A percentile compares a stretch with the other conserved stretches of the same genome.
phyloP scores from a whole-genome alignment of 2,329 filamentous ascomycete genomes.

The Arthrinium puccinioides region DNA sequence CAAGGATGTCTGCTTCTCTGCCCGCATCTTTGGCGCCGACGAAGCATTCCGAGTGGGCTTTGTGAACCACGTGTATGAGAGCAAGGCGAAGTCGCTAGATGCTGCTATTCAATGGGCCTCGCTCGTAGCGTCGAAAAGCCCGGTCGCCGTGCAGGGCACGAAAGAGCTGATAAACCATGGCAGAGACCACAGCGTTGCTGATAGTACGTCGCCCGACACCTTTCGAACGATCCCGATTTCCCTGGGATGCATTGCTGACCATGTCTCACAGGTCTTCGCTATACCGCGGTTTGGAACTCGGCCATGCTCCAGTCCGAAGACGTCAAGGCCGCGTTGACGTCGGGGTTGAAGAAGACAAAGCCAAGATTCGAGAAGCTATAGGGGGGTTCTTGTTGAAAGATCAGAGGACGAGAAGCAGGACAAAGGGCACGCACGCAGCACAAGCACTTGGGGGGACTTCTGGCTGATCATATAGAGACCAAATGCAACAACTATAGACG shows the following conservation, averaged over 20 bases:
- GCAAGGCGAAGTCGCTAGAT: constrained; percentile 22
- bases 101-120: constrained; percentile 20
- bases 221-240: not conserved
- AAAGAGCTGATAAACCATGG: constrained; percentile 33
- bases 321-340: constrained; percentile 65
- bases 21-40: constrained; percentile 58
- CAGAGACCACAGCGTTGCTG: constrained; percentile 68
- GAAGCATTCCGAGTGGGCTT: constrained; percentile 67
- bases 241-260: constrained; percentile 10
- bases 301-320: constrained; percentile 76
- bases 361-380: constrained; percentile 75
- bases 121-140: constrained; percentile 71
- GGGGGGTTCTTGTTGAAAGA: no score
- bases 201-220: constrained; percentile 55
- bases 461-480: not conserved
- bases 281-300: constrained; percentile 83
- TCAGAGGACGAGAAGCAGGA: no score
- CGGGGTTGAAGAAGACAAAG: constrained; percentile 69
- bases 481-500: not conserved
- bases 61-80: constrained; percentile 56
- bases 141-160: constrained; percentile 43
- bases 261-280: constrained; percentile 53
- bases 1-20: constrained; percentile 69
- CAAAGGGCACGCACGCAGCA: no score
- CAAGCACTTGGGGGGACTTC: no score